Evolutionary conservation across 345 rosid genomes (phyloP).

Genomic region (Psidium friedrichsthalianum): DNA sequence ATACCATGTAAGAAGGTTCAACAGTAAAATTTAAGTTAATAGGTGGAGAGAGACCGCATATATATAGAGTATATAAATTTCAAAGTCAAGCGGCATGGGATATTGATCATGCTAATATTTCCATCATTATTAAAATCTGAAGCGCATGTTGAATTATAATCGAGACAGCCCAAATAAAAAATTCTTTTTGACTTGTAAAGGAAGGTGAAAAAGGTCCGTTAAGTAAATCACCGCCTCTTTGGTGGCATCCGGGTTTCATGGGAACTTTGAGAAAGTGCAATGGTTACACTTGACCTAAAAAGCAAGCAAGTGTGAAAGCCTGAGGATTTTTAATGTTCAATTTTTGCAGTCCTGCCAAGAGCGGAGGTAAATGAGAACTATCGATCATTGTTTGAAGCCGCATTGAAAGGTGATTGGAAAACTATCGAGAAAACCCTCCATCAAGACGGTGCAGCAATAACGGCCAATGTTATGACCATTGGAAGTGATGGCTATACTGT

Average conservation of each 20-base stretch:
- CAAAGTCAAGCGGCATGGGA: no score
- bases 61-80: no score
- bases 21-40: no score
- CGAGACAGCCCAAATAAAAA: not conserved
- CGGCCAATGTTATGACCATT: rapidly evolving
- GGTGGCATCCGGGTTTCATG: not conserved
- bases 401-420: not conserved
- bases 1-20: no score
- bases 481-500: not conserved
- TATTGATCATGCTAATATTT: no score
- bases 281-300: not conserved
- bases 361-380: not conserved
- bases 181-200: not conserved
- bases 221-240: not conserved
- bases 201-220: not conserved
- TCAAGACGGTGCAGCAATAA: not conserved
- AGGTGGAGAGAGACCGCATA: no score
- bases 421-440: not conserved
- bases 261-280: not conserved
- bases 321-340: not conserved
- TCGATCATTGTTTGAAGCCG: not conserved
- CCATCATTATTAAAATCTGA: no score
- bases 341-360: not conserved
- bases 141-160: no score
- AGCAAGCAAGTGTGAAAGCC: not conserved